Evolutionary conservation across 148 eudicot species (phyloP).

Genomic region (Amaranthus palmeri): DNA sequence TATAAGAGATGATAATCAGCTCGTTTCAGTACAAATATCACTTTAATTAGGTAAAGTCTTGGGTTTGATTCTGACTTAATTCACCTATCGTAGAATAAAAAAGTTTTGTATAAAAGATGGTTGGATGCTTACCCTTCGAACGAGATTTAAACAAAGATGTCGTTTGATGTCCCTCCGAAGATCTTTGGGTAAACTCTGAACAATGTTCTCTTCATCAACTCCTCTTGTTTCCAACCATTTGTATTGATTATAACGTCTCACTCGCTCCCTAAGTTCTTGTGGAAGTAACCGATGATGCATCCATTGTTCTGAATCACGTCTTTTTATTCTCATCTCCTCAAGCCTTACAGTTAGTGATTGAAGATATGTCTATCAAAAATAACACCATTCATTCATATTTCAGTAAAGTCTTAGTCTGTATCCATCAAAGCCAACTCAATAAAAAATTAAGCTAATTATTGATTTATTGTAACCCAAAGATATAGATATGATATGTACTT

Average conservation of each 20-base stretch:
- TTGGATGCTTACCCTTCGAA: conserved; percentile 36
- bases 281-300: conserved; percentile 61
- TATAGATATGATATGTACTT: too few species aligned
- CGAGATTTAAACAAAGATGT: conserved; percentile 51
- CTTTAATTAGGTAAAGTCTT: background rate
- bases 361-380: conserved; percentile 39
- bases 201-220: conserved; percentile 45
- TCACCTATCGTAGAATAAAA: background rate
- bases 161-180: conserved; percentile 49
- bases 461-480: too few species aligned
- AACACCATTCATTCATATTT: too few species aligned
- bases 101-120: too few species aligned
- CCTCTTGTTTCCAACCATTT: conserved; percentile 61
- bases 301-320: conserved; percentile 61
- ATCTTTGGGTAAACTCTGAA: conserved; percentile 45
- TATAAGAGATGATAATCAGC: too few species aligned
- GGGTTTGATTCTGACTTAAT: background rate
- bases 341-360: conserved; percentile 39
- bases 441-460: too few species aligned
- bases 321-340: conserved; percentile 58
- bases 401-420: background rate
- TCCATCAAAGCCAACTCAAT: background rate
- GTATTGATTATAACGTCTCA: conserved; percentile 40
- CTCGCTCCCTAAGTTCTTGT: conserved; percentile 41
- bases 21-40: too few species aligned